Evolutionary conservation across 768 basidiomycete genomes (phyloP).

Genomic region (Phlebiopsis gigantea): DNA sequence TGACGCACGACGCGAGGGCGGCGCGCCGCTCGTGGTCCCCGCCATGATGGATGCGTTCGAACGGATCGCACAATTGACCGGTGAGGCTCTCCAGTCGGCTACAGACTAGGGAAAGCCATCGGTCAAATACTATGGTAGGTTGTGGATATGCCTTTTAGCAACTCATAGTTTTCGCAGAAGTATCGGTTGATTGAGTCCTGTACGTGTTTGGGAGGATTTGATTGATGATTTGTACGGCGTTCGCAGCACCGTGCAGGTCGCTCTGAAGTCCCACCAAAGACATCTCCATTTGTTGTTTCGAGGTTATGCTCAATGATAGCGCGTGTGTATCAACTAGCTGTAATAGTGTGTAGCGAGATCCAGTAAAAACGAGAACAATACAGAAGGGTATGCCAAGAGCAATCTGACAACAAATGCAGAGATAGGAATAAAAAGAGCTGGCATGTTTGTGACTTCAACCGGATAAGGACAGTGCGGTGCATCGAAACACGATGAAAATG

Average conservation of each 20-base stretch:
- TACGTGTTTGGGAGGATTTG: background rate
- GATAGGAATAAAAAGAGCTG: slow-evolving; percentile 4
- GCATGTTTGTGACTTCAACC: background rate
- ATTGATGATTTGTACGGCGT: background rate
- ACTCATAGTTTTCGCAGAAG: background rate
- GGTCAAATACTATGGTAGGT: background rate
- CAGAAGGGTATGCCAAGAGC: slow-evolving; percentile 10
- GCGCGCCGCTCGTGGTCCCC: slow-evolving; percentile 26
- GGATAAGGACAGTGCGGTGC: background rate
- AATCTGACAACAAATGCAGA: slow-evolving; percentile 6
- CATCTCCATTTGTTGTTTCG: background rate
- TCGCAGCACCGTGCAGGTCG: background rate
- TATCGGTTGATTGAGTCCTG: background rate
- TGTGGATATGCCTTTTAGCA: background rate
- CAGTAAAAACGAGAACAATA: background rate
- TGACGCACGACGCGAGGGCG: slow-evolving; percentile 23
- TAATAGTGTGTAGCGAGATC: slow-evolving; percentile 2
- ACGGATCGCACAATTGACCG: slow-evolving; percentile 22
- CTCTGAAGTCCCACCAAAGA: background rate
- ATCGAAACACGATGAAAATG: background rate
- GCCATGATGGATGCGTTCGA: slow-evolving; percentile 28
- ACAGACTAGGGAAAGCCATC: background rate
- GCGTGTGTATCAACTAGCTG: slow-evolving; percentile 1
- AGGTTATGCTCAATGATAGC: background rate
- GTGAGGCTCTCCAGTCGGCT: slow-evolving; percentile 15